These are phyloP conservation scores for Cladophialophora psammophila DNA, from an alignment of 2,329 filamentous ascomycete species.

Conservation along the genomic window DNA sequence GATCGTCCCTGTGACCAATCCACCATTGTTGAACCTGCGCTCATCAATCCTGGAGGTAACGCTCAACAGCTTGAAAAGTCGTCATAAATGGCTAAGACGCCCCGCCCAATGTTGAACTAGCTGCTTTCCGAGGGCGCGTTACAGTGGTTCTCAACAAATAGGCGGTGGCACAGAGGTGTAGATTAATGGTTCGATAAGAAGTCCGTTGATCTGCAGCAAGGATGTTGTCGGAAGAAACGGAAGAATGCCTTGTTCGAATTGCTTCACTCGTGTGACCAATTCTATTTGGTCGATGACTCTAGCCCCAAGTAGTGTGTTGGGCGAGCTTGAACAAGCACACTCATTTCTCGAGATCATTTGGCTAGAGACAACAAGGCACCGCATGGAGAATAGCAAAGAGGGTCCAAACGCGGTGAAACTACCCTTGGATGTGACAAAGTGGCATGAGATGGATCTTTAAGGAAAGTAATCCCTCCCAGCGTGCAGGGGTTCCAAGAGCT, in stretches of 20 bases:
- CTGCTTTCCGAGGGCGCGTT: background rate
- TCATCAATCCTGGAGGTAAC: background rate
- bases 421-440: background rate
- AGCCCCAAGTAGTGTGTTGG: background rate
- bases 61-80: background rate
- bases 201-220: constrained; percentile 11
- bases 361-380: background rate
- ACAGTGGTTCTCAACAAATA: constrained; percentile 6
- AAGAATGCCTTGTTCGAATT: background rate
- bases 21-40: background rate
- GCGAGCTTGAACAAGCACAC: background rate
- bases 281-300: background rate
- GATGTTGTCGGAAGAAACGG: constrained; percentile 4
- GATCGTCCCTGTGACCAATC: background rate
- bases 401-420: background rate
- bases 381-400: background rate
- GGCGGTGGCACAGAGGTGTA: background rate
- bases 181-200: constrained; percentile 3
- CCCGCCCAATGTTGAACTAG: background rate
- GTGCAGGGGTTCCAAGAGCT: background rate
- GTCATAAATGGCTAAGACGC: background rate
- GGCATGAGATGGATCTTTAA: constrained; percentile 1
- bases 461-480: background rate
- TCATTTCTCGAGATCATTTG: background rate
- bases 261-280: background rate